phyloP scores from a whole-genome alignment of 116 monocot species.

The Iris pallida region DNA sequence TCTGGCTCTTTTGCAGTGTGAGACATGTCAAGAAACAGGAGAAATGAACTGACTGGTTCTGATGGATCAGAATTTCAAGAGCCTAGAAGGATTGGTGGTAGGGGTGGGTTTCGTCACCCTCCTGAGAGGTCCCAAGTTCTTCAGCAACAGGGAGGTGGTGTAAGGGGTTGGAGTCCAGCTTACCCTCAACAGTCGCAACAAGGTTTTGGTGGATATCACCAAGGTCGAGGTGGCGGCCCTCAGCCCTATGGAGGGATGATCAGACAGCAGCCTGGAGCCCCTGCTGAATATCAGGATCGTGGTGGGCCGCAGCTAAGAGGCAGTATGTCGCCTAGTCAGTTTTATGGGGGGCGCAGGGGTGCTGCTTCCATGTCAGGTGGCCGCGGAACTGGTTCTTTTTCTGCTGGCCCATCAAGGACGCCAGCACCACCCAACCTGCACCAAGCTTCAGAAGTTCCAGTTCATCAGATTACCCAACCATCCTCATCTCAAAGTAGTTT shows the following conservation, averaged over 20 bases:
- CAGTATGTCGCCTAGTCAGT: conserved; percentile 17
- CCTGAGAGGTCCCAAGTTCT: not conserved
- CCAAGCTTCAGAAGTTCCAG: conserved; percentile 55
- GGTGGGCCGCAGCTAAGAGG: conserved; percentile 3
- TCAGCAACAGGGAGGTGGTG: not conserved
- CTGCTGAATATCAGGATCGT: not conserved
- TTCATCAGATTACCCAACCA: conserved; percentile 17
- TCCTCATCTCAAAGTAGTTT: conserved; percentile 25
- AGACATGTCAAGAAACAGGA: not conserved
- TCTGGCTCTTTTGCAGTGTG: too few species aligned
- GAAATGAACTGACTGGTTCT: not conserved
- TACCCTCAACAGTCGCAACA: not conserved
- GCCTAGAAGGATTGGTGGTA: not conserved
- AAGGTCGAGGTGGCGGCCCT: not conserved
- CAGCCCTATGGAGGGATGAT: not conserved
- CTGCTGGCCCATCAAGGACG: conserved; percentile 45
- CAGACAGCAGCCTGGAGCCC: not conserved
- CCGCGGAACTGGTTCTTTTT: conserved; percentile 20
- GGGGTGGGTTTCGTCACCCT: not conserved
- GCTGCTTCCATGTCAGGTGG: conserved; percentile 20
- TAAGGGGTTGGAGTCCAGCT: not conserved
- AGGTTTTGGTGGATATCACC: not conserved
- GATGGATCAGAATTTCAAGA: not conserved
- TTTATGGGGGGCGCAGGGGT: conserved; percentile 37
- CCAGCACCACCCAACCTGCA: conserved; percentile 76